Percentiles rank a stretch among this genome's conserved stretches.
These are phyloP conservation scores for Lipomyces japonicus DNA, from an alignment of 805 yeast species.

Conservation along the genomic window DNA sequence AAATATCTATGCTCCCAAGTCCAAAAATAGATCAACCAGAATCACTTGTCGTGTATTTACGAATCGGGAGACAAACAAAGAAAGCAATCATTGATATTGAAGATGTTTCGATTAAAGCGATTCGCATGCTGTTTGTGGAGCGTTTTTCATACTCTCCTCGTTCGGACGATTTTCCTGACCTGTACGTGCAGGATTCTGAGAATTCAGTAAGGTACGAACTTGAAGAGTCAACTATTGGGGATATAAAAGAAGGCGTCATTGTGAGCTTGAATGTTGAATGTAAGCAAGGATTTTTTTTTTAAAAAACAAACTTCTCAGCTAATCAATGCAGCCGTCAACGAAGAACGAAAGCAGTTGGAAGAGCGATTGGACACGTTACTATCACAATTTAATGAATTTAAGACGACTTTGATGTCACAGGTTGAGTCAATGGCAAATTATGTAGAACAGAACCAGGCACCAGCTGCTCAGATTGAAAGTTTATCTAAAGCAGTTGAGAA, in stretches of 20 bases:
- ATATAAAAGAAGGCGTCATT: slow-evolving; percentile 57
- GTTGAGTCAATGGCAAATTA: slow-evolving; percentile 26
- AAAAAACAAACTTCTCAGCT: slow-evolving; percentile 7
- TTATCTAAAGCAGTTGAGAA: slow-evolving; percentile 4
- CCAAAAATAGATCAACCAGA: not conserved
- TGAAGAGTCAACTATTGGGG: slow-evolving; percentile 62
- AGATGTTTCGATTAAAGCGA: slow-evolving; percentile 46
- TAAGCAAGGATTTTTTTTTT: slow-evolving; percentile 20
- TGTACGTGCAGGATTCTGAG: slow-evolving; percentile 63
- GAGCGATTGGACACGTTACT: slow-evolving; percentile 31
- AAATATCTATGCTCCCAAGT: not conserved
- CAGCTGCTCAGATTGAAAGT: slow-evolving; percentile 13
- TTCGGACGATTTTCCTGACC: slow-evolving; percentile 65
- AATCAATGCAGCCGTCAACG: slow-evolving; percentile 27
- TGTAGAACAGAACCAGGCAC: slow-evolving; percentile 20
- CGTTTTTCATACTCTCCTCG: slow-evolving; percentile 82
- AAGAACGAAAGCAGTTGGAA: slow-evolving; percentile 34
- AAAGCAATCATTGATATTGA: slow-evolving; percentile 27
- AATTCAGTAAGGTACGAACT: slow-evolving; percentile 69
- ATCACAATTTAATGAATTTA: slow-evolving; percentile 32
- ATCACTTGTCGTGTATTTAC: slow-evolving; percentile 32
- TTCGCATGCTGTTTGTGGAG: slow-evolving; percentile 75
- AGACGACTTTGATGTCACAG: slow-evolving; percentile 30
- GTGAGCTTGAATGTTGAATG: slow-evolving; percentile 54
- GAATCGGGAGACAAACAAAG: slow-evolving; percentile 38